Evolutionary conservation across 495 filamentous ascomycete species (phyloP).

Genomic region (Lophiostoma macrostomum): DNA sequence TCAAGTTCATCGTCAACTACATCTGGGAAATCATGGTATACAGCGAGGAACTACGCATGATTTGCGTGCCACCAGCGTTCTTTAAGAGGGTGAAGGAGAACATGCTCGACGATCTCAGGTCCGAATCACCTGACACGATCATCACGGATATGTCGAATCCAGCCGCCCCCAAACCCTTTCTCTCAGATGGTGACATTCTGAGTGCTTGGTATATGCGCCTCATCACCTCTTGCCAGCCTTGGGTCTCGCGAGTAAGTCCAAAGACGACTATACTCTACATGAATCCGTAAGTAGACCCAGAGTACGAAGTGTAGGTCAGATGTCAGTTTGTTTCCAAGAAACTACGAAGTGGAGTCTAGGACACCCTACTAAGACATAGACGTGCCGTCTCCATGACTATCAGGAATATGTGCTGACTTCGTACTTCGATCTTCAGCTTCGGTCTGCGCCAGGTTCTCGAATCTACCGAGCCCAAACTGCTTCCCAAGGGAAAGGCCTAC

Average conservation of each 20-base stretch:
- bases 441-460: slow-evolving; percentile 16
- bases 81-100: neutral
- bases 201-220: slow-evolving; percentile 15
- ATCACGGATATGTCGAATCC: slow-evolving; percentile 2
- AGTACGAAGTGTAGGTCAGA: too few relatives aligned
- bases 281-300: too few relatives aligned
- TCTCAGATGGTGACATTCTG: slow-evolving; percentile 17
- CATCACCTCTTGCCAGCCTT: neutral
- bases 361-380: too few relatives aligned
- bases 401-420: too few relatives aligned
- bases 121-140: neutral
- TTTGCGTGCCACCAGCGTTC: slow-evolving; percentile 5
- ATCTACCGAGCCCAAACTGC: slow-evolving; percentile 2
- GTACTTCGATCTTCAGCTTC: too few relatives aligned
- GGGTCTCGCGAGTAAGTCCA: too few relatives aligned
- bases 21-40: slow-evolving; percentile 12
- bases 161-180: slow-evolving; percentile 5
- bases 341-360: too few relatives aligned
- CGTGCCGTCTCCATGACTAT: too few relatives aligned
- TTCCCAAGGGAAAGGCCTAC: slow-evolving; percentile 4
- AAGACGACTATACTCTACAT: too few relatives aligned
- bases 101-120: slow-evolving; percentile 5
- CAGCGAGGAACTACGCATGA: neutral
- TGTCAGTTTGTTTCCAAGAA: too few relatives aligned
- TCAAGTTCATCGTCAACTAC: slow-evolving; percentile 2